These are phyloP conservation scores for Hemileia vastatrix DNA, from an alignment of 1,284 basidiomycete species.

Conservation along the genomic window DNA sequence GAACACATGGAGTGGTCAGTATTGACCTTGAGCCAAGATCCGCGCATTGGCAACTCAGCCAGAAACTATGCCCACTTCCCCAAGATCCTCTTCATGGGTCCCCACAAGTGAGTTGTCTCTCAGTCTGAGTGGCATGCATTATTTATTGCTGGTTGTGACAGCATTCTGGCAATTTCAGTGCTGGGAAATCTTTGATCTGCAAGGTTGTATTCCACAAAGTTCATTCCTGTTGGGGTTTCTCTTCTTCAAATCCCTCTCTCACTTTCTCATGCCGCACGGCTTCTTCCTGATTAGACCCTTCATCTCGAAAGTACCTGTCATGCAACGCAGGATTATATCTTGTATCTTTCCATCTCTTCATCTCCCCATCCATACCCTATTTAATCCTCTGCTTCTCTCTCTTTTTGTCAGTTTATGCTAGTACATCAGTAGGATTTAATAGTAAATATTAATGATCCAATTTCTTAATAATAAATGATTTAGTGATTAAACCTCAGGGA, in stretches of 20 bases:
- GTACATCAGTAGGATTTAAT: no score
- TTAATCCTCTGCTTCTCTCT: slow-evolving; percentile 14
- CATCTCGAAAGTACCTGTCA: slow-evolving; percentile 80
- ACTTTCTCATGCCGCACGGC: slow-evolving; percentile 22
- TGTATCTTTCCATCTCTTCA: neutral
- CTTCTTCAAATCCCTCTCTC: neutral
- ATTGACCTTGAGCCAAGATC: no score
- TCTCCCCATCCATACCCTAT: slow-evolving; percentile 17
- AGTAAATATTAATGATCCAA: no score
- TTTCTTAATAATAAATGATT: no score
- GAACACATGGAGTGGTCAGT: no score
- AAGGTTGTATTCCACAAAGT: slow-evolving; percentile 75
- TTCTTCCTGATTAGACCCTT: slow-evolving; percentile 76
- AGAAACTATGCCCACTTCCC: no score
- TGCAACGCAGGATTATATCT: slow-evolving; percentile 62
- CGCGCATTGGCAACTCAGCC: no score
- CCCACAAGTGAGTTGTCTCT: slow-evolving; percentile 56
- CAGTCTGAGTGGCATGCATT: slow-evolving; percentile 1
- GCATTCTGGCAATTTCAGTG: slow-evolving; percentile 49
- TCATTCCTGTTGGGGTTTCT: neutral
- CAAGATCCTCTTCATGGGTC: slow-evolving; percentile 67
- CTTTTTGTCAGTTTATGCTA: no score
- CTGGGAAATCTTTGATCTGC: slow-evolving; percentile 85
- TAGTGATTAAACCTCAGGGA: no score
- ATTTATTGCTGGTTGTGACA: slow-evolving; percentile 19